Conservation (phyloP, 179 eudicot genomes). For the Silene vulgaris region DNA sequence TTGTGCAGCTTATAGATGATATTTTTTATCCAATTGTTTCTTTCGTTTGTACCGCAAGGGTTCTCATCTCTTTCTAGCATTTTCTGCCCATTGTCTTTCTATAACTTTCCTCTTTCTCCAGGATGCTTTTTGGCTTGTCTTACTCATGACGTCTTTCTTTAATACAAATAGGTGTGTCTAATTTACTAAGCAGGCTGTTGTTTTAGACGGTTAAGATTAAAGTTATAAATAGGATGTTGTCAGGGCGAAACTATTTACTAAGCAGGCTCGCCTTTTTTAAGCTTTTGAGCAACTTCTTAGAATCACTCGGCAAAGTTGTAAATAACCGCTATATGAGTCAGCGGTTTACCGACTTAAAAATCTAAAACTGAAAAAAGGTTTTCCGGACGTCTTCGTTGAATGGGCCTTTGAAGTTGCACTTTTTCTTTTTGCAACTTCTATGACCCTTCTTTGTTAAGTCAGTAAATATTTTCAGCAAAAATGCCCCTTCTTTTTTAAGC, state of each 20-base stretch:
- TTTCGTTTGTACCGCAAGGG: not conserved
- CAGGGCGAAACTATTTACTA: not conserved
- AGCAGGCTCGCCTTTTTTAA: too few species aligned
- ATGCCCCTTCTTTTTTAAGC: not conserved
- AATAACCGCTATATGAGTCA: not conserved
- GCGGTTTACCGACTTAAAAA: not conserved
- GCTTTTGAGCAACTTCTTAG: not conserved
- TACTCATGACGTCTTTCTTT: not conserved
- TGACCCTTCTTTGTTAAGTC: too few species aligned
- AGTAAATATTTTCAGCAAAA: not conserved
- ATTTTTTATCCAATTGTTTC: not conserved
- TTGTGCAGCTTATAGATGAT: conserved; percentile 6
- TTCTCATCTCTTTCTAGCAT: not conserved
- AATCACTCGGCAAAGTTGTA: not conserved
- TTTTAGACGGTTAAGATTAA: not conserved
- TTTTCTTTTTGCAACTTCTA: too few species aligned
- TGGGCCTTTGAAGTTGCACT: not conserved
- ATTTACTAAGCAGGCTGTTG: too few species aligned
- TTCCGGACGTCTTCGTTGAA: not conserved
- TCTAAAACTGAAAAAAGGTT: not conserved
- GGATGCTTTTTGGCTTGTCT: not conserved
- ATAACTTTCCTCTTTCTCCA: not conserved
- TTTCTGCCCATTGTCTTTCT: not conserved
- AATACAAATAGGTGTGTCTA: not conserved
- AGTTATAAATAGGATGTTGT: not conserved